Conservation (phyloP, 2,329 filamentous ascomycete species). For the Mariannaea elegans region DNA sequence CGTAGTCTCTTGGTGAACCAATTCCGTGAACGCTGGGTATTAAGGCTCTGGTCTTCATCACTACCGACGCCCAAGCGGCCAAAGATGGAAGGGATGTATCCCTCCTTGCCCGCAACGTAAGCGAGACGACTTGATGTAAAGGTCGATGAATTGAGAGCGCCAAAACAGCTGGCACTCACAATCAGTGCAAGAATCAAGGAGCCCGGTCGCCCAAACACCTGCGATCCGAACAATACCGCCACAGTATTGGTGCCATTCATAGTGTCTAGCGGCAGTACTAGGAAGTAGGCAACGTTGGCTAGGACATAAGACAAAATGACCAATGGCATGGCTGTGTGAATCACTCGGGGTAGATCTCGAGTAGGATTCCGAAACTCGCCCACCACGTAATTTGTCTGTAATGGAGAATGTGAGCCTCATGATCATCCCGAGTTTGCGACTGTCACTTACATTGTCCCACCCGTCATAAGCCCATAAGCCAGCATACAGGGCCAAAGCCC, state of each 20-base stretch:
- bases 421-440: background rate
- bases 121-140: constrained; percentile 93
- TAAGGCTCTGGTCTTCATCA: constrained; percentile 50
- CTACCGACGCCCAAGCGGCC: constrained; percentile 78
- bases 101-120: constrained; percentile 94
- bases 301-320: constrained; percentile 92
- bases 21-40: constrained; percentile 58
- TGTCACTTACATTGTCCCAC: constrained; percentile 88
- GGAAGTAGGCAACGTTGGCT: constrained; percentile 92
- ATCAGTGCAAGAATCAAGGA: constrained; percentile 86
- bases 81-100: constrained; percentile 86
- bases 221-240: constrained; percentile 90
- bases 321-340: constrained; percentile 94
- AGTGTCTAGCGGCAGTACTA: constrained; percentile 82
- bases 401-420: constrained; percentile 31
- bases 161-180: constrained; percentile 91
- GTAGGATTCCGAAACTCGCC: constrained; percentile 94
- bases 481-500: constrained; percentile 94
- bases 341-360: constrained; percentile 90
- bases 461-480: constrained; percentile 98
- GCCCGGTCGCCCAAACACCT: constrained; percentile 87
- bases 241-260: constrained; percentile 93
- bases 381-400: constrained; percentile 93
- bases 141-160: constrained; percentile 90
- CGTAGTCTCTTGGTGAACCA: constrained; percentile 68